A percentile compares a stretch with the other conserved stretches of the same genome.
These are phyloP conservation scores for Cercophora samala DNA, from an alignment of 495 filamentous ascomycete genomes.

Conservation along the genomic window DNA sequence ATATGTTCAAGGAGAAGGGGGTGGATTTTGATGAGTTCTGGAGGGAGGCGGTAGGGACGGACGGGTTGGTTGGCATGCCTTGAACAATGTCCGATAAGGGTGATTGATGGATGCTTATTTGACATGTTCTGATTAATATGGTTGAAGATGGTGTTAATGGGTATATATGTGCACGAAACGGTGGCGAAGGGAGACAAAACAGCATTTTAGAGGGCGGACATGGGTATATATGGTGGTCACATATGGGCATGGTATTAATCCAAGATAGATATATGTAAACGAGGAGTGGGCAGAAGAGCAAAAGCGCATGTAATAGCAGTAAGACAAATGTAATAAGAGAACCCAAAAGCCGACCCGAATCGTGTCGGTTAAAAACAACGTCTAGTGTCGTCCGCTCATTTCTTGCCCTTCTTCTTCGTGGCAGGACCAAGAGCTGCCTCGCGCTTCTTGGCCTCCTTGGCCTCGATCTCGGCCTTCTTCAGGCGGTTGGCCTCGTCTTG, in stretches of 20 bases:
- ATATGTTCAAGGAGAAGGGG: slow-evolving; percentile 63
- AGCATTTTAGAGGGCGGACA: no score
- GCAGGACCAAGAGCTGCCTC: slow-evolving; percentile 41
- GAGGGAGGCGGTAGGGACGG: slow-evolving; percentile 65
- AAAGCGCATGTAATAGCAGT: slow-evolving; percentile 1
- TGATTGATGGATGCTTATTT: neutral
- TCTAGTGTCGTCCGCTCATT: slow-evolving; percentile 23
- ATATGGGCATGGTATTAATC: neutral
- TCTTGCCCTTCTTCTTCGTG: slow-evolving; percentile 37
- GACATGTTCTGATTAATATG: neutral
- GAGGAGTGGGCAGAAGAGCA: neutral
- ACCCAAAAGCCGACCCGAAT: neutral
- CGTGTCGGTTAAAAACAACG: slow-evolving; percentile 14
- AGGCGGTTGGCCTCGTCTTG: slow-evolving; percentile 57
- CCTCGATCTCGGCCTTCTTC: slow-evolving; percentile 49
- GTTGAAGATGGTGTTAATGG: neutral
- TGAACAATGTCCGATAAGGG: neutral
- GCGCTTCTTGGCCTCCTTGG: slow-evolving; percentile 66
- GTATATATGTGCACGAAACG: neutral
- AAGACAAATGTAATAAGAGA: slow-evolving; percentile 15
- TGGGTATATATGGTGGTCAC: neutral
- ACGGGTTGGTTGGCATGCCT: slow-evolving; percentile 35
- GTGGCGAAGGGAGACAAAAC: no score
- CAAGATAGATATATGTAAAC: neutral
- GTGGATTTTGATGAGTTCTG: slow-evolving; percentile 77